phyloP scores from a whole-genome alignment of 495 filamentous ascomycete species.

The Penicillium herquei region DNA sequence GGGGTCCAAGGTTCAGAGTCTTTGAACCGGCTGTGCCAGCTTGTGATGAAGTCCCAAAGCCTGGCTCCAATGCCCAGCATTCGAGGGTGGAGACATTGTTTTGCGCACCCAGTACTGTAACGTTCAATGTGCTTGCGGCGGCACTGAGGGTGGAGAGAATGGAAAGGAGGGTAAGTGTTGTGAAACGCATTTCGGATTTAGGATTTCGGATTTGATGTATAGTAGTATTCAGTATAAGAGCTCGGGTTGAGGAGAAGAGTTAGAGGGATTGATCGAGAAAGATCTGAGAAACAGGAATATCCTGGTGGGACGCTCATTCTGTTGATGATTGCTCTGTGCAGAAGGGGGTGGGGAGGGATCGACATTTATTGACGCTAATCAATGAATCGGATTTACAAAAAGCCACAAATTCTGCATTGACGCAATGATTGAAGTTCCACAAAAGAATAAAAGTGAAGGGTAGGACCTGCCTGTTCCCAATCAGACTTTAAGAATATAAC shows the following conservation, averaged over 20 bases:
- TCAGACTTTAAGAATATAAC: conserved; percentile 2
- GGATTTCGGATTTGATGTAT: background rate
- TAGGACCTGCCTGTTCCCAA: conserved; percentile 1
- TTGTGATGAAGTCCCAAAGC: conserved; percentile 36
- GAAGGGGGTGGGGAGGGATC: conserved; percentile 12
- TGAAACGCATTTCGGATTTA: conserved; percentile 18
- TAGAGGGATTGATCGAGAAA: background rate
- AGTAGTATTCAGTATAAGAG: background rate
- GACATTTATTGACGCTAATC: conserved; percentile 10
- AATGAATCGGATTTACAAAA: conserved; percentile 1
- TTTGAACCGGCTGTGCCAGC: conserved; percentile 44
- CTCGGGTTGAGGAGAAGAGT: background rate
- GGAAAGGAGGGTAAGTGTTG: conserved; percentile 20
- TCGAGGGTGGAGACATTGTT: conserved; percentile 47
- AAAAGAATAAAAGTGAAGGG: background rate
- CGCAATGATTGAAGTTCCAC: background rate
- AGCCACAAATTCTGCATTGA: conserved; percentile 2
- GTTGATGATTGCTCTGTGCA: background rate
- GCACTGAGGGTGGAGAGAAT: conserved; percentile 17
- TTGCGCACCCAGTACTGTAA: conserved; percentile 39
- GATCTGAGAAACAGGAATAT: background rate
- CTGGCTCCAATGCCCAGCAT: conserved; percentile 52
- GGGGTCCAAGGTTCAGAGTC: conserved; percentile 30
- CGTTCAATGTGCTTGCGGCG: conserved; percentile 32
- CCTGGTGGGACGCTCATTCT: background rate